Evolutionary conservation across 495 filamentous ascomycete species (phyloP).

Genomic region (Penicillium antarcticum): DNA sequence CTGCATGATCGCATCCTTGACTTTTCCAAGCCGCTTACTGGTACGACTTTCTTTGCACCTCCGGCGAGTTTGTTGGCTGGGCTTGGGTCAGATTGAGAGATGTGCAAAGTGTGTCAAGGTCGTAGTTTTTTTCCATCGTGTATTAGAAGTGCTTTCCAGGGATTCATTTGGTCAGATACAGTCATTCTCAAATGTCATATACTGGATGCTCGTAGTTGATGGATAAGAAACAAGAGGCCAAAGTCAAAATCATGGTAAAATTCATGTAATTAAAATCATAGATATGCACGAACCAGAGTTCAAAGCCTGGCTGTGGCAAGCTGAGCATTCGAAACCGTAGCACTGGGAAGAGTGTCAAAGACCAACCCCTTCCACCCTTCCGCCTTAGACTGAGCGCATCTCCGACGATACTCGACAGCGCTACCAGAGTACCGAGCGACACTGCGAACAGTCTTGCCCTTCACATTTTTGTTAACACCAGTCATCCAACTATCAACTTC

Average conservation of each 20-base stretch:
- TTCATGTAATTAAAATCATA: background rate
- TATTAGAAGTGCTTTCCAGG: background rate
- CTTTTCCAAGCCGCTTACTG: conserved; percentile 52
- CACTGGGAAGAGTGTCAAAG: background rate
- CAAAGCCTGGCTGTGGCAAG: background rate
- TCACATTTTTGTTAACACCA: conserved; percentile 32
- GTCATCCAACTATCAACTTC: conserved; percentile 33
- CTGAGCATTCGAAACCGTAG: background rate
- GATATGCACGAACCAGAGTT: background rate
- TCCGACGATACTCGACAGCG: conserved; percentile 18
- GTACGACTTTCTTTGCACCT: conserved; percentile 52
- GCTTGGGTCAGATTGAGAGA: conserved; percentile 26
- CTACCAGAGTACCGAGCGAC: conserved; percentile 27
- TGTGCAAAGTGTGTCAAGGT: too few relatives aligned
- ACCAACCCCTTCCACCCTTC: conserved; percentile 15
- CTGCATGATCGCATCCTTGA: conserved; percentile 55
- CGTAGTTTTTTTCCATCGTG: background rate
- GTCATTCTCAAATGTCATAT: too few relatives aligned
- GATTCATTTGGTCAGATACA: background rate
- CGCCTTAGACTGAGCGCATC: conserved; percentile 16
- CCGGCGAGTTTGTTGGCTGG: conserved; percentile 39
- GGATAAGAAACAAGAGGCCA: too few relatives aligned
- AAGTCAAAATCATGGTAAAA: background rate
- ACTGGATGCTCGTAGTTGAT: too few relatives aligned
- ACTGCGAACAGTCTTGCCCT: conserved; percentile 24